Percentiles rank a stretch among this genome's conserved stretches.
These are phyloP conservation scores for Pseudoturritis turrita DNA, from an alignment of 345 rosid genomes.

Conservation along the genomic window DNA sequence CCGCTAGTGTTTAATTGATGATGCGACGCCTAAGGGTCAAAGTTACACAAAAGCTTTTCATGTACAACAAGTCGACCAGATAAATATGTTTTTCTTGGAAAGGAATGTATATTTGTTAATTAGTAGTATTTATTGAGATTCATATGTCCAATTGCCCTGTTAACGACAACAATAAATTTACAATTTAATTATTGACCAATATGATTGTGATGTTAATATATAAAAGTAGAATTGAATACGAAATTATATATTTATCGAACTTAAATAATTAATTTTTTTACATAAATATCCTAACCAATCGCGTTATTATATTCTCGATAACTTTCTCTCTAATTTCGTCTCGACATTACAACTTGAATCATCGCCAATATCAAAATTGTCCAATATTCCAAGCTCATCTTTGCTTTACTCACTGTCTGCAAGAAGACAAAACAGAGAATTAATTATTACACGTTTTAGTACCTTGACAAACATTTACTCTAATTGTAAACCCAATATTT, in stretches of 20 bases:
- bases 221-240: conserved; percentile 1
- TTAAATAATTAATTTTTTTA: conserved; percentile 9
- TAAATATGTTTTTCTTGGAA: background rate
- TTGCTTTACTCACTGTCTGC: conserved; percentile 56
- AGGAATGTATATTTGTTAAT: background rate
- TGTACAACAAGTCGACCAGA: conserved; percentile 6
- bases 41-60: conserved; percentile 14
- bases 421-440: background rate
- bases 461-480: background rate
- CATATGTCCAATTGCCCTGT: background rate
- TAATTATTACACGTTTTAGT: conserved; percentile 5
- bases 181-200: background rate
- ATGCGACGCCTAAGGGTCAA: conserved; percentile 6
- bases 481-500: background rate
- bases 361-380: conserved; percentile 66
- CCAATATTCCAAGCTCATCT: conserved; percentile 65
- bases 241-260: background rate
- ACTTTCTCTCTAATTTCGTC: conserved; percentile 36
- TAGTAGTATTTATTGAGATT: background rate
- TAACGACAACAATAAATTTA: background rate
- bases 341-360: conserved; percentile 47
- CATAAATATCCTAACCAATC: conserved; percentile 26
- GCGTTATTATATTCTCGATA: conserved; percentile 5
- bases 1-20: background rate
- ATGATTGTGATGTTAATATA: background rate